Percentiles rank a stretch among this genome's conserved stretches.
These are phyloP conservation scores for Ottelia alismoides DNA, from an alignment of 106 monocot species.

Conservation along the genomic window DNA sequence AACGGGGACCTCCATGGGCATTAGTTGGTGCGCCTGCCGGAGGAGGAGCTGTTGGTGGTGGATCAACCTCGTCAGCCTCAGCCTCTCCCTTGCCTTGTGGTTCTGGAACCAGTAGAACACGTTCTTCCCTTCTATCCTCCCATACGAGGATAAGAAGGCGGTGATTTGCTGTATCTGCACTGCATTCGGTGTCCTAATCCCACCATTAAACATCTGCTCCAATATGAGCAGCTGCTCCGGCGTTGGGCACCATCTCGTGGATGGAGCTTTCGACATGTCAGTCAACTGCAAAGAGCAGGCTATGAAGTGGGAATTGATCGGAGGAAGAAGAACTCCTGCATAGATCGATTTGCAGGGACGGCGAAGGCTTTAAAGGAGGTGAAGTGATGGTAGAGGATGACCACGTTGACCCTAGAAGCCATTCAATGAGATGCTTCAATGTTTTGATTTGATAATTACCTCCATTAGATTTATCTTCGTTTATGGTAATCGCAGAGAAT, in stretches of 20 bases:
- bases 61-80: constrained; percentile 45
- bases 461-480: too few species aligned
- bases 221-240: constrained; percentile 75
- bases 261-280: constrained; percentile 62
- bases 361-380: too few species aligned
- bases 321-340: too few species aligned
- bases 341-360: too few species aligned
- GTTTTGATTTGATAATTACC: too few species aligned
- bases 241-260: constrained; percentile 74
- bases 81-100: constrained; percentile 74
- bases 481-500: too few species aligned
- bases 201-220: constrained; percentile 65
- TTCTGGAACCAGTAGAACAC: constrained; percentile 94
- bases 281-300: too few species aligned
- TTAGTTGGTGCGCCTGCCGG: not conserved
- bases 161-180: constrained; percentile 73
- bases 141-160: constrained; percentile 45
- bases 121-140: constrained; percentile 76
- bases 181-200: constrained; percentile 61
- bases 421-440: too few species aligned
- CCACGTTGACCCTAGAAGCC: too few species aligned
- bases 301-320: too few species aligned
- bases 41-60: constrained; percentile 32
- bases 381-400: too few species aligned
- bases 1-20: not conserved